Conservation (phyloP, 176 grass and related monocot species). For the Musa itinerans region DNA sequence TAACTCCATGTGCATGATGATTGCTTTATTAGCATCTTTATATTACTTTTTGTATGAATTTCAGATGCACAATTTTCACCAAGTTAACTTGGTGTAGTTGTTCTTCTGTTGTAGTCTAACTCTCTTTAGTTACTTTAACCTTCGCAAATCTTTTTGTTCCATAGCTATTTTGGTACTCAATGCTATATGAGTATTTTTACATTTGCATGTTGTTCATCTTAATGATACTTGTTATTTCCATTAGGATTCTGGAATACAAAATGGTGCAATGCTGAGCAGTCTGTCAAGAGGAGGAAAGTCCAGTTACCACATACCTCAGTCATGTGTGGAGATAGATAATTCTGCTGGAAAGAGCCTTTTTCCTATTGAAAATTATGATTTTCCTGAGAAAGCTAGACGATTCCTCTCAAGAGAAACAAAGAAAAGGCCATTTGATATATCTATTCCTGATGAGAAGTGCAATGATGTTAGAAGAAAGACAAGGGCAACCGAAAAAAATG, state of each 20-base stretch:
- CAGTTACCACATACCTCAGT: not conserved
- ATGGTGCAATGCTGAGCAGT: not conserved
- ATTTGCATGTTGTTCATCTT: not conserved
- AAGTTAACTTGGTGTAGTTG: too few species aligned
- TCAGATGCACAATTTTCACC: too few species aligned
- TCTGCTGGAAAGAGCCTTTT: not conserved
- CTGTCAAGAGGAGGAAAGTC: not conserved
- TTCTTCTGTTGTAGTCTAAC: too few species aligned
- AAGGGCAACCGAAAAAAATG: constrained; percentile 12
- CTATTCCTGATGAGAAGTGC: constrained; percentile 16
- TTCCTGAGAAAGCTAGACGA: not conserved
- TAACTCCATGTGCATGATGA: not conserved
- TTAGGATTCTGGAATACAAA: constrained; percentile 8
- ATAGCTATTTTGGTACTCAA: not conserved
- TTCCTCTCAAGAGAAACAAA: constrained; percentile 22
- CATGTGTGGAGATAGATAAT: not conserved
- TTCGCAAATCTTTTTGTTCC: not conserved
- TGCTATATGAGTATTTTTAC: not conserved
- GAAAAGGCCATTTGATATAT: constrained; percentile 34
- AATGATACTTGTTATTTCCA: not conserved
- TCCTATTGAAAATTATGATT: not conserved
- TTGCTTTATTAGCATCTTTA: not conserved
- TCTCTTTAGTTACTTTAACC: not conserved
- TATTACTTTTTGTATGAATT: not conserved
- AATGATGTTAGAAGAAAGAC: constrained; percentile 34